Evolutionary conservation across 768 basidiomycete species (phyloP), one percentile per base, ranked within the genome.

Genomic region (Galerina sulciceps): DNA sequence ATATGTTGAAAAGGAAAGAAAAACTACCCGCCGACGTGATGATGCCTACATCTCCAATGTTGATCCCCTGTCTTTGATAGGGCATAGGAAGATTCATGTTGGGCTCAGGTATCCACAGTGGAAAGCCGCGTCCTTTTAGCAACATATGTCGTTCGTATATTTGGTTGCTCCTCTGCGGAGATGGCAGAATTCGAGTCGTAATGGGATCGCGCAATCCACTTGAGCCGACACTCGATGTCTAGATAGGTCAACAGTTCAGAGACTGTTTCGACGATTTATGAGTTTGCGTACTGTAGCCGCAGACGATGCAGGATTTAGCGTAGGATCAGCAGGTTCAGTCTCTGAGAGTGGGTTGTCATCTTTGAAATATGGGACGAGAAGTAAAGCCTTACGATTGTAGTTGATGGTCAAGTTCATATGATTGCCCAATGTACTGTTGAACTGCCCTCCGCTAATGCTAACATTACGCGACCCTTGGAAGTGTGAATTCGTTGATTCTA

Each of bases 11-110:
- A 6, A 76, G 69, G 44, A 73, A 71, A 51, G 73, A 71, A 35
- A 80, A 79, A 6, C 59, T 62, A 46, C 77, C 78, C 49, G 68
- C 60, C 14, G 66, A 66, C 2, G 73, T 67, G 18, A 79, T 57
- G n/a, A 77, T 66, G 10, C 76, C 75, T 10, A 79, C 72, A 51
- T 79, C 78, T 1, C 78, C 78, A 40, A 78, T 75, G 26, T 58
- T 70, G 42, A 74, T 67, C 0, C 76, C 77, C 37, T 65, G 54
- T 6, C 55, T 59, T 48, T 62, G 65, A 46, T 72, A 70, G 17
- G 65, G 64, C 4, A 55, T 49, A 17, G 70, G 69, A 6, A 72
- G 58, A 10, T 41, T 57, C 26, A 49, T 53, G 38, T 70, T 66
- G 8, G 71, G 71, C 23, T 73, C 69, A 8, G 77, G 77, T 10